Evolutionary conservation across 129 eudicot genomes (phyloP).

Genomic region (Chrysanthemum lavandulifolium): DNA sequence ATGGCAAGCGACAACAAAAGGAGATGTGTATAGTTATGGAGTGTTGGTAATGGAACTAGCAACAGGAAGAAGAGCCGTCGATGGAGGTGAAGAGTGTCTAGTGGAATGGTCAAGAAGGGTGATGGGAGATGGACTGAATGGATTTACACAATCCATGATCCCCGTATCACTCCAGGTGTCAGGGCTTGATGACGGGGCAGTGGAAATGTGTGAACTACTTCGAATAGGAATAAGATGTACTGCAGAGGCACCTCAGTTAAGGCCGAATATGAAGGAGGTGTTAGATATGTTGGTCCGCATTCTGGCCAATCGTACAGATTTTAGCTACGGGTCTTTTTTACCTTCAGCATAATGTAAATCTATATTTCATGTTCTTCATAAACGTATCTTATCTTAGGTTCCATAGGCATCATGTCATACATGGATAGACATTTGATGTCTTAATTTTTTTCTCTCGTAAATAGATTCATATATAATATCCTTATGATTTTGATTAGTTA

Average conservation of each 20-base stretch:
- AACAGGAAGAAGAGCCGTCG: conserved; percentile 86
- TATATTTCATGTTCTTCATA: not conserved
- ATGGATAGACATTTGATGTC: not conserved
- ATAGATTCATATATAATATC: conserved; percentile 17
- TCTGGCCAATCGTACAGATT: conserved; percentile 40
- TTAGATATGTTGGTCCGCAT: conserved; percentile 59
- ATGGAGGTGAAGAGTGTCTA: conserved; percentile 86
- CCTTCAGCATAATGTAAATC: conserved; percentile 24
- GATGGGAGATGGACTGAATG: conserved; percentile 39
- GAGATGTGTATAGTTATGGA: conserved; percentile 93
- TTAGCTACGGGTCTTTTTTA: conserved; percentile 7
- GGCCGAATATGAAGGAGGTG: conserved; percentile 97
- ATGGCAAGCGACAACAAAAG: conserved; percentile 96
- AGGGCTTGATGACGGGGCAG: conserved; percentile 49
- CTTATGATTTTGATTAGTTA: conserved; percentile 6
- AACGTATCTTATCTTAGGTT: not conserved
- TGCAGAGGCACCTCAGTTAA: conserved; percentile 63
- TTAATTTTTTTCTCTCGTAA: conserved; percentile 8
- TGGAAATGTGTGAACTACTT: conserved; percentile 64
- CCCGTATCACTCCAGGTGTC: conserved; percentile 50
- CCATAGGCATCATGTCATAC: conserved; percentile 11
- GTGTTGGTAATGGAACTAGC: conserved; percentile 93
- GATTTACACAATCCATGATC: conserved; percentile 16
- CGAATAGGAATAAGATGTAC: conserved; percentile 75
- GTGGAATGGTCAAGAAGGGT: conserved; percentile 84